Conservation (phyloP, 192 early-diverging fungal species). For the Gonapodya prolifera region DNA sequence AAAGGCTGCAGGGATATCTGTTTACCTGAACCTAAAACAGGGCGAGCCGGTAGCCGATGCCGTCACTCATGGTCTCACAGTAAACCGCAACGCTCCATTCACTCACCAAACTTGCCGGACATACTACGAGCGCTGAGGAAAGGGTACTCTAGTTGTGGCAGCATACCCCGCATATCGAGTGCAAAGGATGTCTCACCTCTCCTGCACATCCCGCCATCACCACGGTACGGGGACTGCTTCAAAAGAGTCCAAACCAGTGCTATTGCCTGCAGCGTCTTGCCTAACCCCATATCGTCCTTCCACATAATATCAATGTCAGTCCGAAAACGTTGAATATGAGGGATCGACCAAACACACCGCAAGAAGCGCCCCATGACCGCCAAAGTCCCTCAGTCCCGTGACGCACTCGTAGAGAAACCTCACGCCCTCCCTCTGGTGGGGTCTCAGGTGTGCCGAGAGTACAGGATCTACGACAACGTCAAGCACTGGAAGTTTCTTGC, state of each 20-base stretch:
- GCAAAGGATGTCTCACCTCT: too few relatives aligned
- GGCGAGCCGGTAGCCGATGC: too few relatives aligned
- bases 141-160: background rate
- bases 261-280: slow-evolving; percentile 37
- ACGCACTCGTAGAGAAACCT: slow-evolving; percentile 34
- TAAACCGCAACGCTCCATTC: too few relatives aligned
- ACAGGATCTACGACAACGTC: slow-evolving; percentile 38
- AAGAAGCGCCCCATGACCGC: slow-evolving; percentile 32
- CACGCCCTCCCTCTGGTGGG: slow-evolving; percentile 31
- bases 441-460: slow-evolving; percentile 25
- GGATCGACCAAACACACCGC: slow-evolving; percentile 15
- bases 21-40: background rate
- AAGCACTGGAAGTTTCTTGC: slow-evolving; percentile 15
- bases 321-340: background rate
- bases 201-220: background rate
- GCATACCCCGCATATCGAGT: background rate
- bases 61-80: too few relatives aligned
- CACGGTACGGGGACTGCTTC: background rate
- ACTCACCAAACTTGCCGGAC: slow-evolving; percentile 37
- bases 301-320: background rate
- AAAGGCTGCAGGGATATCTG: background rate
- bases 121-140: slow-evolving; percentile 33
- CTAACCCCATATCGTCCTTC: slow-evolving; percentile 26
- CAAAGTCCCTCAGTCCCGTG: slow-evolving; percentile 31
- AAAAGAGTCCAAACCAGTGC: slow-evolving; percentile 27